Evolutionary conservation across 495 filamentous ascomycete genomes (phyloP), one percentile per base, ranked within the genome.

Genomic region (Aspergillus diversus): DNA sequence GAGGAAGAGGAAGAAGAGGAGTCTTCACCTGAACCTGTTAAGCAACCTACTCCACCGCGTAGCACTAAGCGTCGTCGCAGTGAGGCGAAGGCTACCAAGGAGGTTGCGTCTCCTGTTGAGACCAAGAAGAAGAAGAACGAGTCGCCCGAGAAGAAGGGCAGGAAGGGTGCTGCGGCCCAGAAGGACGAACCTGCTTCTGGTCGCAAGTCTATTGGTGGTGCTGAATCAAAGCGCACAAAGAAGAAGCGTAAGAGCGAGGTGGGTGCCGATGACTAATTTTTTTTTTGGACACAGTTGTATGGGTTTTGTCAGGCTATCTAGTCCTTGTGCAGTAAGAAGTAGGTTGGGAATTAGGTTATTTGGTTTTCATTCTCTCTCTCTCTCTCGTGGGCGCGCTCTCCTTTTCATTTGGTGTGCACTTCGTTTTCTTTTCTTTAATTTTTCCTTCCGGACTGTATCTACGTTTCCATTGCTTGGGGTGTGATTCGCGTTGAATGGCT

Each of bases 171-270:
- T 42, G 59, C 73, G 17, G 62, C 67, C 5, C 80, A 80, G 63
- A 74, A 77, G 48, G 68, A 77, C 66, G 80, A 84, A 46, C 71
- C 76, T n/a, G 73, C 75, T 33, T 80, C 77, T 55, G 75, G 78
- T 16, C 84, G 80, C 75, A 89, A 89, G 81, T 55, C 81, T 9
- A 70, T 79, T 17, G 76, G 76, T 15, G 60, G 65, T 5, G 47
- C 47, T 27, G 81, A 87, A 58, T 67, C 66, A 55, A 86, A 85
- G 84, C 77, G 79, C 68, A 43, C 32, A 9, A 77, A 77, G 63
- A 89, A 88, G 83, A 91, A 90, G 85, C 86, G 88, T 72, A 90
- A 89, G 84, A 83, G 82, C 67, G 80, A 81, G 63, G 75, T 61
- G 32, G 65, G 51, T 46, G 69, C 60, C 32, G 69, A 73, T 2